Percentiles rank a stretch among this genome's conserved stretches.
phyloP scores from a whole-genome alignment of 2,329 filamentous ascomycete genomes.

The Fusarium proliferatum region DNA sequence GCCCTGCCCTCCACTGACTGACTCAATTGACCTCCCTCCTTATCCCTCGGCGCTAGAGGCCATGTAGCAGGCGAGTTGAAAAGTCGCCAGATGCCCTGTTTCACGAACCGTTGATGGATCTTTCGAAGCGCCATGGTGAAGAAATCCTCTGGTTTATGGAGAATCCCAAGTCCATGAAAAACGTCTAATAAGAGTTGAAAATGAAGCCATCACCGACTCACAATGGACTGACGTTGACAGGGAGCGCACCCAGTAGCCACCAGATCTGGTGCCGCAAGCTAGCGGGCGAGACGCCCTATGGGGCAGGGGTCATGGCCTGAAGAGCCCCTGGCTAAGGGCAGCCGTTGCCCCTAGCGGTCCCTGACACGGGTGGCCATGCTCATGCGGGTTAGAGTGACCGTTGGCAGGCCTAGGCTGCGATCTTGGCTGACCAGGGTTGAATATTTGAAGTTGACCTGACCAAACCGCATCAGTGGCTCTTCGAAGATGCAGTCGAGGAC shows the following conservation, averaged over 20 bases:
- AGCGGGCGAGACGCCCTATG: conserved; percentile 33
- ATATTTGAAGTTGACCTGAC: neutral
- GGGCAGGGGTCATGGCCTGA: conserved; percentile 31
- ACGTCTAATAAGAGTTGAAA: conserved; percentile 30
- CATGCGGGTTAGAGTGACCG: conserved; percentile 31
- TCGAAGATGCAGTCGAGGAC: neutral
- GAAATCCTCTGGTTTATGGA: neutral
- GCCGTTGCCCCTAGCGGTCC: conserved; percentile 26
- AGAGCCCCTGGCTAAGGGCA: conserved; percentile 35
- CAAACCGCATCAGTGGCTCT: neutral
- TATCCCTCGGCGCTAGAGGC: conserved; percentile 14
- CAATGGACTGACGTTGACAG: conserved; percentile 37
- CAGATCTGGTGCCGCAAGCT: conserved; percentile 7
- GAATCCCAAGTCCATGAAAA: conserved; percentile 19
- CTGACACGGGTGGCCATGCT: conserved; percentile 27
- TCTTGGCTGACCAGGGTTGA: conserved; percentile 16
- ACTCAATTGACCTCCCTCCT: conserved; percentile 8
- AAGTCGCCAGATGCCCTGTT: conserved; percentile 21
- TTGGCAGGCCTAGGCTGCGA: neutral
- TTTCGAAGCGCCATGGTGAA: neutral
- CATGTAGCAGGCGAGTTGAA: neutral
- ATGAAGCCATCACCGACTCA: conserved; percentile 45
- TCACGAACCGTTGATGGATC: neutral
- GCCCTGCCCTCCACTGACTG: neutral
- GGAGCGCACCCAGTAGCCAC: conserved; percentile 8